Conservation (phyloP, 129 eudicot genomes). For the Centella asiatica region DNA sequence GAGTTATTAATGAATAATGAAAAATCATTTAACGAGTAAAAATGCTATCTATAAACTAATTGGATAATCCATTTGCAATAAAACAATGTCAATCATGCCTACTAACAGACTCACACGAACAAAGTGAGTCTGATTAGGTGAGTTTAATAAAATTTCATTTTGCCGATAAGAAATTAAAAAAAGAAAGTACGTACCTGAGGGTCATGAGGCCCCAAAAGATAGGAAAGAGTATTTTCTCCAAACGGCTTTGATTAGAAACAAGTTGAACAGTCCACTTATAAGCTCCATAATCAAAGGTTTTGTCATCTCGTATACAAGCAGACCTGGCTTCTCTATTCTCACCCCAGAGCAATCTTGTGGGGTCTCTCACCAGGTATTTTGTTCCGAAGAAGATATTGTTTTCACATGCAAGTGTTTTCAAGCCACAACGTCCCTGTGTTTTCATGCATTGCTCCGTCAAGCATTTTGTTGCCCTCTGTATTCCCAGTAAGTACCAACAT, state of each 20-base stretch:
- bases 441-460: slow-evolving; percentile 61
- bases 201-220: slow-evolving; percentile 99
- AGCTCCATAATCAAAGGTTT: slow-evolving; percentile 67
- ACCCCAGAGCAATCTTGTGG: slow-evolving; percentile 49
- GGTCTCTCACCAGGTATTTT: slow-evolving; percentile 25
- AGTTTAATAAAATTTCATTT: too few species aligned
- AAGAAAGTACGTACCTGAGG: slow-evolving; percentile 42
- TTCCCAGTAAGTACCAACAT: slow-evolving; percentile 95
- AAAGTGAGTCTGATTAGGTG: not conserved
- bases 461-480: slow-evolving; percentile 78
- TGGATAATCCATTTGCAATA: too few species aligned
- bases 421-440: slow-evolving; percentile 46
- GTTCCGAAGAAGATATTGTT: slow-evolving; percentile 64
- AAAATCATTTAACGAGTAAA: too few species aligned
- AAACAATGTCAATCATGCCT: not conserved
- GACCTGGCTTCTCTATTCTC: slow-evolving; percentile 53
- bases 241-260: slow-evolving; percentile 65
- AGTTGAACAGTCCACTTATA: slow-evolving; percentile 92
- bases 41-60: too few species aligned
- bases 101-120: not conserved
- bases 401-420: slow-evolving; percentile 49
- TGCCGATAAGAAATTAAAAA: not conserved
- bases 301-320: slow-evolving; percentile 42
- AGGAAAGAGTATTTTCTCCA: slow-evolving; percentile 87
- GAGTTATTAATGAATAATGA: too few species aligned